Conservation (phyloP, 192 early-diverging fungal genomes). For the Umbelopsis isabellina region DNA sequence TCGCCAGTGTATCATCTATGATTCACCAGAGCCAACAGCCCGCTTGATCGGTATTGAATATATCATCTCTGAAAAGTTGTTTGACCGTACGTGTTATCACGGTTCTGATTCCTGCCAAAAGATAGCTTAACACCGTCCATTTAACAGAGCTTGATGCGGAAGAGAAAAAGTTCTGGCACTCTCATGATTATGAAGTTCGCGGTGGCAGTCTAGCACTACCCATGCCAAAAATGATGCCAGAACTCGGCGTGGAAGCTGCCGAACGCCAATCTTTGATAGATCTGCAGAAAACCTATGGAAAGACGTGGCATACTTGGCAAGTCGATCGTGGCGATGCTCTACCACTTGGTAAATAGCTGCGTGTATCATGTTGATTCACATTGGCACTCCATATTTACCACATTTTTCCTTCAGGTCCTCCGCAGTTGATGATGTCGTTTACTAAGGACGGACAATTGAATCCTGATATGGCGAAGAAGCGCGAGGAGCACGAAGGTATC, state of each 20-base stretch:
- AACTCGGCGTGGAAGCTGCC: conserved; percentile 24
- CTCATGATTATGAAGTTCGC: conserved; percentile 59
- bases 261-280: conserved; percentile 39
- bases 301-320: conserved; percentile 59
- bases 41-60: conserved; percentile 62
- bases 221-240: conserved; percentile 36
- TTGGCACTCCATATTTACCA: not conserved
- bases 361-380: not conserved
- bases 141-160: conserved; percentile 38
- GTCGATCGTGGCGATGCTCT: conserved; percentile 49
- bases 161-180: conserved; percentile 64
- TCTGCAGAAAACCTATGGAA: conserved; percentile 51
- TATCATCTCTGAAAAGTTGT: conserved; percentile 58
- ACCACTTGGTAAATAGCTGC: conserved; percentile 29
- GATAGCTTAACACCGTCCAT: not conserved
- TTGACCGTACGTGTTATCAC: conserved; percentile 35
- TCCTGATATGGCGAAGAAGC: not conserved
- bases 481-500: not conserved
- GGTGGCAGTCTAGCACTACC: conserved; percentile 44
- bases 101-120: too few species aligned
- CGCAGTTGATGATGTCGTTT: conserved; percentile 50
- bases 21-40: conserved; percentile 40
- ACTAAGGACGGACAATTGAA: conserved; percentile 47
- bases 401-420: conserved; percentile 37
- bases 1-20: conserved; percentile 62